phyloP scores from a whole-genome alignment of 2,329 filamentous ascomycete genomes.

The Diaporthe humulicola region DNA sequence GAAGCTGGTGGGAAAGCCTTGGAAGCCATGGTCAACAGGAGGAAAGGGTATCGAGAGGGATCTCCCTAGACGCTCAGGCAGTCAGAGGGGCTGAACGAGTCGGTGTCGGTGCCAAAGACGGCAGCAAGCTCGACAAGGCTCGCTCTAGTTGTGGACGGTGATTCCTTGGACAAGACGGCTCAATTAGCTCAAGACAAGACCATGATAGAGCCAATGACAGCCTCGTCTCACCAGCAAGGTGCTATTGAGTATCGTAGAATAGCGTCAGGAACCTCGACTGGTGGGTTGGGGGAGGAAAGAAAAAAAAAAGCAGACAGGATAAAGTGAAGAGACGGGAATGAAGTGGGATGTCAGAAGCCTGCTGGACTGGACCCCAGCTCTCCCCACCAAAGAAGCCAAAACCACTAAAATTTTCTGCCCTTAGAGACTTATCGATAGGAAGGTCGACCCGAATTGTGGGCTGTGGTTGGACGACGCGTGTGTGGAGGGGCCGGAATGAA shows the following conservation, averaged over 20 bases:
- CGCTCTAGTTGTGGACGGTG: constrained; percentile 28
- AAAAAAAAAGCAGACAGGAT: neutral
- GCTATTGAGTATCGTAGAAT: constrained; percentile 11
- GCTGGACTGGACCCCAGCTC: neutral
- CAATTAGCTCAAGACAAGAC: constrained; percentile 33
- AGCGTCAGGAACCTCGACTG: constrained; percentile 12
- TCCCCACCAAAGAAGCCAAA: neutral
- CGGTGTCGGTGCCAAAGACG: constrained; percentile 31
- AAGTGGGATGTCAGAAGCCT: constrained; percentile 13
- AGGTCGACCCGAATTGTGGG: neutral
- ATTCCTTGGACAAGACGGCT: constrained; percentile 28
- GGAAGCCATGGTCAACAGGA: constrained; percentile 50
- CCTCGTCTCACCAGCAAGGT: constrained; percentile 37
- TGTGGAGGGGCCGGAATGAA: constrained; percentile 6
- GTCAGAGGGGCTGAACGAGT: constrained; percentile 22
- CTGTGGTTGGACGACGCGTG: constrained; percentile 28
- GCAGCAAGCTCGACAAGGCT: constrained; percentile 32
- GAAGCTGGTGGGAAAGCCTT: constrained; percentile 69
- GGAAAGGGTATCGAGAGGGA: neutral
- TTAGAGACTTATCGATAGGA: constrained; percentile 24
- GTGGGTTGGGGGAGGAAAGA: neutral
- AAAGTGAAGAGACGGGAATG: neutral
- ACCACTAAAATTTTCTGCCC: constrained; percentile 29
- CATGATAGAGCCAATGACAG: constrained; percentile 34
- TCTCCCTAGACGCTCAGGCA: constrained; percentile 21